Evolutionary conservation across 306 rosid genomes (phyloP), one percentile per base, ranked within the genome.

Genomic region (Cicer yamashitae): DNA sequence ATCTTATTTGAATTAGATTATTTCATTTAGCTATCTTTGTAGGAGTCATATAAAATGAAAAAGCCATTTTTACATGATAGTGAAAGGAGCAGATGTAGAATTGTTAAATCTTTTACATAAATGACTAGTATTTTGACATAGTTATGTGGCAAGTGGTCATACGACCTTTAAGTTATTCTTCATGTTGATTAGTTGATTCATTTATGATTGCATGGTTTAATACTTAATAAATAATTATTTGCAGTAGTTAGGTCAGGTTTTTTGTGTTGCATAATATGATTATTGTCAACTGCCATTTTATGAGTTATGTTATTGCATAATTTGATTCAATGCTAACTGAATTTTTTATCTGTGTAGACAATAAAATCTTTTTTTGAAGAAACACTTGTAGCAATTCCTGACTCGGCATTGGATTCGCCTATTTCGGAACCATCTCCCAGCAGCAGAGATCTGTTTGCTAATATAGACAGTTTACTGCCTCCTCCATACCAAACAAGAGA

Each of bases 361-460:
- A 63, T 94, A 47, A 76, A 87, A 79, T 92, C 96, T 62, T 91
- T 91, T 78, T 91, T 94, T 17, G 96, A 94, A 61, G 97, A 94
- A 78, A 86, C 98, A 46, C 88, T 91, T 1, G 92, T 79, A 8
- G 96, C 97, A 53, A 83, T 94, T 77, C 98, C 98, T 8, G 96
- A 91, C 77, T 78, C 70, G 10, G 93, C 89, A 13, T 44, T 91
- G 91, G 98, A 94, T 85, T 76, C 89, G 9, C 91, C 96, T 11
- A 74, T 90, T 48, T 84, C 48, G 4, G 90, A 76, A 51, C 88
- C 83, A 15, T 78, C 78, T 7, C 25, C 80, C 30, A 88, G 88
- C 50, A 87, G 93, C 15, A 81, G 67, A 39, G 87, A 89, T 82
- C 96, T 81, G 46, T 94, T 94, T 69, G 86, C 85, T 6, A 71